These are phyloP conservation scores for Calocera viscosa DNA, from an alignment of 768 basidiomycete genomes.

Conservation along the genomic window DNA sequence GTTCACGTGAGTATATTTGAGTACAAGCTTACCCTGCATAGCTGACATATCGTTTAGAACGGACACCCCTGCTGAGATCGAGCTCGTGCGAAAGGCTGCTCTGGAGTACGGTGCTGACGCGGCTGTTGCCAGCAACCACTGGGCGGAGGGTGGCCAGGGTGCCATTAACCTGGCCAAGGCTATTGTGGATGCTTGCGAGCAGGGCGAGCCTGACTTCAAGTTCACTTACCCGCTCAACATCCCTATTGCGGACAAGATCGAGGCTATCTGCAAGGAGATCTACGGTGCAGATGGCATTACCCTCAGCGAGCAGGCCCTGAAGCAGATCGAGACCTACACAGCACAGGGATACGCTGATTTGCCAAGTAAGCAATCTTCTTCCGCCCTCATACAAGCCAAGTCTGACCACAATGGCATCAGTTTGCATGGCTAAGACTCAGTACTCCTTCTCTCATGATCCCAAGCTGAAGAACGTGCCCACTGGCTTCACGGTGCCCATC, in stretches of 20 bases:
- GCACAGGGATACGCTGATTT: constrained; percentile 71
- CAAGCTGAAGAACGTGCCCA: constrained; percentile 77
- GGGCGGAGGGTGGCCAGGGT: constrained; percentile 90
- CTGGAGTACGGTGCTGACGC: constrained; percentile 83
- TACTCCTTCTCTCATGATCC: constrained; percentile 96
- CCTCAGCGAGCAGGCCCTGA: constrained; percentile 69
- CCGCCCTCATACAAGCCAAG: not conserved
- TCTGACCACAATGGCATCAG: constrained; percentile 32
- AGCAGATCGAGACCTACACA: constrained; percentile 83
- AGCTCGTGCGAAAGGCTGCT: constrained; percentile 66
- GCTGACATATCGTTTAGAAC: constrained; percentile 37
- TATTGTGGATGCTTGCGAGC: constrained; percentile 76
- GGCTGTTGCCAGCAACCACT: constrained; percentile 92
- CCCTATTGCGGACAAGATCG: constrained; percentile 79
- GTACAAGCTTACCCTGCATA: not conserved
- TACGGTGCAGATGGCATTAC: constrained; percentile 89
- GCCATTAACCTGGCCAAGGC: constrained; percentile 84
- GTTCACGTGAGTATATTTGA: constrained; percentile 59
- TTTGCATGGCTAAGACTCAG: constrained; percentile 97
- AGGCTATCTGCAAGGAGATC: constrained; percentile 74
- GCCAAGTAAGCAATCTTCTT: constrained; percentile 45
- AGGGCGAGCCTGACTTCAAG: constrained; percentile 62
- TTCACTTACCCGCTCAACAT: constrained; percentile 83
- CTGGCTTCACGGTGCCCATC: constrained; percentile 86
- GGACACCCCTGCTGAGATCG: constrained; percentile 81